These are phyloP conservation scores for Hanseniaspora occidentalis DNA, from an alignment of 805 yeast species.

Conservation along the genomic window DNA sequence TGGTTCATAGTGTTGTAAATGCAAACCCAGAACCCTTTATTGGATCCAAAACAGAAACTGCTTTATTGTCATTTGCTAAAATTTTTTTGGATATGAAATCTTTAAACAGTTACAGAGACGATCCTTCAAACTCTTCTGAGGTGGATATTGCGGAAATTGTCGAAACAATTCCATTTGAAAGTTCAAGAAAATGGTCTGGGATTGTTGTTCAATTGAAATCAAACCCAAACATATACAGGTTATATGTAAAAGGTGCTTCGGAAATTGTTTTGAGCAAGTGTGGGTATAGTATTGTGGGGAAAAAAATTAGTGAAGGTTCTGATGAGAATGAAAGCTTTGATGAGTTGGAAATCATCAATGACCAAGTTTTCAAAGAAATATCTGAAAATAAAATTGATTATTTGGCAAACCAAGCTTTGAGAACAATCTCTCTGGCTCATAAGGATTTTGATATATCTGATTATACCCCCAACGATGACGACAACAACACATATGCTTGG, in stretches of 20 bases:
- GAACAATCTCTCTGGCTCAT: slow-evolving; percentile 86
- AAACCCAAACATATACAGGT: slow-evolving; percentile 32
- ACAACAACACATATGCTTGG: slow-evolving; percentile 41
- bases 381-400: slow-evolving; percentile 36
- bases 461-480: background rate
- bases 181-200: slow-evolving; percentile 88
- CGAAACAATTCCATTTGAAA: slow-evolving; percentile 82
- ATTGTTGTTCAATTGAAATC: slow-evolving; percentile 40
- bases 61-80: slow-evolving; percentile 59
- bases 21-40: slow-evolving; percentile 45
- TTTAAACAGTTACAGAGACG: slow-evolving; percentile 35
- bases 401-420: slow-evolving; percentile 67
- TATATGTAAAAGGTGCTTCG: slow-evolving; percentile 87
- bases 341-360: too few species aligned
- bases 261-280: slow-evolving; percentile 48
- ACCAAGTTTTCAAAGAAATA: too few species aligned
- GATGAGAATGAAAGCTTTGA: too few species aligned
- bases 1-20: slow-evolving; percentile 8
- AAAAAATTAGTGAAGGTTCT: too few species aligned
- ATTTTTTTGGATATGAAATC: slow-evolving; percentile 36
- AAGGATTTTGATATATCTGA: slow-evolving; percentile 36
- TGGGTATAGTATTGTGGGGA: slow-evolving; percentile 11
- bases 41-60: slow-evolving; percentile 94
- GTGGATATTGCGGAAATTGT: slow-evolving; percentile 32
- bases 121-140: slow-evolving; percentile 13